Base-by-base conservation (phyloP, 1,284 basidiomycete species). In the Mrakiaceae sp. region DNA sequence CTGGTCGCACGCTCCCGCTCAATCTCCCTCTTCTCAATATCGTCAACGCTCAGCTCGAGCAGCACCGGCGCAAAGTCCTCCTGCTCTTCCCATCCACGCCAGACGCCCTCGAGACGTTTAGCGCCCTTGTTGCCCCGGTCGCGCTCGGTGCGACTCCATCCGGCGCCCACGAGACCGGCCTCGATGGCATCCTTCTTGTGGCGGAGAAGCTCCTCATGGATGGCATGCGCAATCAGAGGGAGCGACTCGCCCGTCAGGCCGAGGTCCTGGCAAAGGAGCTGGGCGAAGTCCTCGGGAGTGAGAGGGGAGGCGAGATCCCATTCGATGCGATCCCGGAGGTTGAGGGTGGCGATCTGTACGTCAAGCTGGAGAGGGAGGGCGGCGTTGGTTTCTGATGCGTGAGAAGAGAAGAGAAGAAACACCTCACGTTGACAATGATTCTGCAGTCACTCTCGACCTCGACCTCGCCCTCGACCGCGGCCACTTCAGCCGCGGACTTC, bases 271-370 rank as follows among this genome's bases (percentile, higher is more conserved):
- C 88, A 92, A 59, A 97, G 86, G 66, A 84, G 84, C 49, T 79
- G 77, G 0, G 95, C 85, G 72, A 98, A 98, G 1, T 79, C 80
- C 72, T 95, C 87, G 0, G 95, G 95, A 0, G 93, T 94, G 14
- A 98, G 83, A 0, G 87, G 82, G 0, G 94, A 97, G 46, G 91
- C 84, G 6, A 98, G 82, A 76, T 98, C 95, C 96, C 96, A 98
- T 77, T 98, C 96, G 71, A 98, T 90, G 69, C 94, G 89, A 77
- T 98, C 95, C 65, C 88, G 81, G 0, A 98, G 81, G 74, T 95
- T 90, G 74, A 92, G 82, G 16, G 87, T 89, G 57, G 87, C 87
- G 73, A 98, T 89, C 76, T 98, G 95, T n/a, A 98, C 90, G 76
- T 98, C 94, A 74, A 98, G 90, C 90, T 96, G 76, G 55, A 51